Base-by-base conservation (phyloP, 2,329 filamentous ascomycete genomes). In the Monosporascus sp. region DNA sequence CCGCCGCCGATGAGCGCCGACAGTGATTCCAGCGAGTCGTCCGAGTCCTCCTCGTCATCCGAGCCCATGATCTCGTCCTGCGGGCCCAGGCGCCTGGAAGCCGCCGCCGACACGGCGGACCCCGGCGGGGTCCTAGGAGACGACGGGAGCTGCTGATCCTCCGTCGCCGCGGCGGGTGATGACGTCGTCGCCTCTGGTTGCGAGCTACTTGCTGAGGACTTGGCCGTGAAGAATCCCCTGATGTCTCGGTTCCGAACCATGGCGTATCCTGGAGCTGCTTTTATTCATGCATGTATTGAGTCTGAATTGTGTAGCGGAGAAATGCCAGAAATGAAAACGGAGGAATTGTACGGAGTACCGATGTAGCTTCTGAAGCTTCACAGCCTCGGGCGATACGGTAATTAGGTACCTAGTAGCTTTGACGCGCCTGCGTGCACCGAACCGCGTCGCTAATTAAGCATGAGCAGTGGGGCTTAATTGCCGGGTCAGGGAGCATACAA, bases 31-130 rank as follows among this genome's bases (percentile, higher is more conserved):
- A 83, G 63, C 1, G 76, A 79, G 50, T 71, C 74, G 54, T 80
- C 74, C 0, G 86, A 86, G 48, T 81, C 80, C 25, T 80, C 80
- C n/a, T 88, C 87, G 9, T 87, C 86, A 62, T 92, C 89, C 0
- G 89, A 91, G 51, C 82, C 85, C 46, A 77, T 78, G 41, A 92
- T 87, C 52, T 86, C 72, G 14, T 82, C 70, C 61, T 82, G 74
- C 66, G 82, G 74, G 54, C 76, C 72, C 48, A 71, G 57, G n/a
- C 24, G 43, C 18, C 14, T 46, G 7, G 43, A 17, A 20, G 41
- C 8, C 22, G 41, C n/a, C 54, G 59, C 39, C 49, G 62, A 64
- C 44, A 60, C 47, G 49, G 64, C 51, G 37, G 61, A 49, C 53
- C 62, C 62, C 31, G 53, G 54, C 3, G 65, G 66, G n/a, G 66